These are phyloP conservation scores for Solanum tarijense DNA, from an alignment of 257 asterid genomes.

Conservation along the genomic window DNA sequence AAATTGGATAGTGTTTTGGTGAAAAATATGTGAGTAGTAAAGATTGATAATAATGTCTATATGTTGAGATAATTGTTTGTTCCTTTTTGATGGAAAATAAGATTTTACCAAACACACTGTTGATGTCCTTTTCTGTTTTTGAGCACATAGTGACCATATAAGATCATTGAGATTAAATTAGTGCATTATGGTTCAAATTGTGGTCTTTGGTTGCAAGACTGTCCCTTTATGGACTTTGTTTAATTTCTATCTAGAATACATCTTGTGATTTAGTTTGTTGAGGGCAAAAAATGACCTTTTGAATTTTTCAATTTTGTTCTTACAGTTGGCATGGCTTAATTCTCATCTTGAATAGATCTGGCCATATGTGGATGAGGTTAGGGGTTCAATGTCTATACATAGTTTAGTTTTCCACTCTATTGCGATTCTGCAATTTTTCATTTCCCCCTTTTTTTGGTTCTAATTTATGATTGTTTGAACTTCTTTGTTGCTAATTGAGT, in stretches of 20 bases:
- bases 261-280: not conserved
- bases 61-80: too few relatives aligned
- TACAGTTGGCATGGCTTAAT: constrained; percentile 87
- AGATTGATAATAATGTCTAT: too few relatives aligned
- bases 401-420: not conserved
- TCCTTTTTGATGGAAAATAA: too few relatives aligned
- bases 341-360: constrained; percentile 65
- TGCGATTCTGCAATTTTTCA: not conserved
- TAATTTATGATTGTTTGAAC: not conserved
- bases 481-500: not conserved
- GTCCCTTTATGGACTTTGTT: not conserved
- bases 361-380: constrained; percentile 83
- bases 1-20: too few relatives aligned
- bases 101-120: not conserved
- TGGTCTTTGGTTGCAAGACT: not conserved
- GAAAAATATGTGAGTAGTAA: too few relatives aligned
- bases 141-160: too few relatives aligned
- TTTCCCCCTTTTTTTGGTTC: not conserved
- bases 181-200: not conserved
- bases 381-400: not conserved
- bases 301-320: not conserved
- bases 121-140: not conserved
- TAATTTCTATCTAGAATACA: not conserved
- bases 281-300: not conserved
- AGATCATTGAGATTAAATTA: too few relatives aligned